A percentile compares a stretch with the other conserved stretches of the same genome.
Evolutionary conservation across 2,329 filamentous ascomycete species (phyloP).

Genomic region (Trichothecium sympodiale): DNA sequence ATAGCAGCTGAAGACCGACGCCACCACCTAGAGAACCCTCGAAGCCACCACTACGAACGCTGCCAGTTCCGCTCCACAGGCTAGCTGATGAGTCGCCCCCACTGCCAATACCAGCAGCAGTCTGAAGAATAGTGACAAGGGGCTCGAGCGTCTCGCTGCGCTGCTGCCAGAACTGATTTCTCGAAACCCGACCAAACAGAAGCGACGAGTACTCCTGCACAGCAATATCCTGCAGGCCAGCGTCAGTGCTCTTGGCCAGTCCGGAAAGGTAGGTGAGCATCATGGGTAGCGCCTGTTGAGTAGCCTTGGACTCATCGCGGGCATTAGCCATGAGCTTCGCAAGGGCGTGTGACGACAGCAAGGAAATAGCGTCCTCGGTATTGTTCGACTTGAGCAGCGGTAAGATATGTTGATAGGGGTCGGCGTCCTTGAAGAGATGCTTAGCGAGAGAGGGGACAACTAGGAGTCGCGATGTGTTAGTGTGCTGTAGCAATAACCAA

Average conservation of each 20-base stretch:
- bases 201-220: constrained; percentile 84
- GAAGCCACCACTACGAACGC: constrained; percentile 46
- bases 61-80: constrained; percentile 47
- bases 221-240: constrained; percentile 87
- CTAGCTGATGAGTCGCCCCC: constrained; percentile 51
- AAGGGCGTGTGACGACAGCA: constrained; percentile 82
- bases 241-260: constrained; percentile 74
- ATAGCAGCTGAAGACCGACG: constrained; percentile 84
- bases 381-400: constrained; percentile 74
- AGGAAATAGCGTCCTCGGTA: constrained; percentile 67
- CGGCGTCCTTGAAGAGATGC: constrained; percentile 61
- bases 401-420: constrained; percentile 76
- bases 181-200: constrained; percentile 61
- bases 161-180: constrained; percentile 85
- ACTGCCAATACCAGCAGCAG: constrained; percentile 61
- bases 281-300: constrained; percentile 67
- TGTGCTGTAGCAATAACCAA: background rate
- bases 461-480: constrained; percentile 23
- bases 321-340: constrained; percentile 64
- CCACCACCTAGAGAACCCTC: constrained; percentile 62
- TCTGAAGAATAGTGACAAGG: constrained; percentile 69
- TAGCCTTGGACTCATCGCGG: constrained; percentile 50
- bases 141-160: constrained; percentile 75
- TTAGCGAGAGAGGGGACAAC: constrained; percentile 71
- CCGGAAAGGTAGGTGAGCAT: constrained; percentile 79